These are phyloP conservation scores for Chamaecyparis obtusa DNA, from an alignment of 75 land plant genomes.

Conservation along the genomic window DNA sequence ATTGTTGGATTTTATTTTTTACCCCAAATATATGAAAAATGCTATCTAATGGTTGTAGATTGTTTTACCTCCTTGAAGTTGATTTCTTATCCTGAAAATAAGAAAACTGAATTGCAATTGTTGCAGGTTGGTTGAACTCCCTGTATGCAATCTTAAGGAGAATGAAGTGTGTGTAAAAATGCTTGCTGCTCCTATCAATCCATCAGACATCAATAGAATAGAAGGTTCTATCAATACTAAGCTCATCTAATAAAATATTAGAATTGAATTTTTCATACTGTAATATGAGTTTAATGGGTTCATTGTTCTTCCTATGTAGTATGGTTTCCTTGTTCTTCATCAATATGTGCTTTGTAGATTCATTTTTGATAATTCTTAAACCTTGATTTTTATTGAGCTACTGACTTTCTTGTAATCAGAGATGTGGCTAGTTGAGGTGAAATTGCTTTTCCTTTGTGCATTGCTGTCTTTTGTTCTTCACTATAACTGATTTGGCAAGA, in stretches of 20 bases:
- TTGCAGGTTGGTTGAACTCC: conserved; percentile 64
- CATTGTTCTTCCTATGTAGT: neutral
- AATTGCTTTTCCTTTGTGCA: neutral
- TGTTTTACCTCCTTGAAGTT: neutral
- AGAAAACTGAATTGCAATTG: neutral
- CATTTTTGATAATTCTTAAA: neutral
- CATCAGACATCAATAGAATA: conserved; percentile 92
- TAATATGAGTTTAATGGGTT: neutral
- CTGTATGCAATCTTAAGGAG: conserved; percentile 52
- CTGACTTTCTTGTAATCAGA: neutral
- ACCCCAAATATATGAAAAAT: neutral
- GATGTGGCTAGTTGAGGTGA: neutral
- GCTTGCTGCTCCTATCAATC: conserved; percentile 97
- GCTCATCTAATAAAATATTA: neutral
- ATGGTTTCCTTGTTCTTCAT: neutral
- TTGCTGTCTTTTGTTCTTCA: neutral
- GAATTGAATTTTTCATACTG: neutral
- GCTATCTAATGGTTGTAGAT: neutral
- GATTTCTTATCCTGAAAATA: neutral
- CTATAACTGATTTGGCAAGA: neutral
- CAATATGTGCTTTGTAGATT: neutral
- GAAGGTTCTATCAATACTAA: conserved; percentile 57
- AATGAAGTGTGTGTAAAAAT: conserved; percentile 87
- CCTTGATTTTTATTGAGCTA: neutral
- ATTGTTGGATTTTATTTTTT: neutral